phyloP scores from a whole-genome alignment of 331 rosid genomes.

The Quercus phellos region DNA sequence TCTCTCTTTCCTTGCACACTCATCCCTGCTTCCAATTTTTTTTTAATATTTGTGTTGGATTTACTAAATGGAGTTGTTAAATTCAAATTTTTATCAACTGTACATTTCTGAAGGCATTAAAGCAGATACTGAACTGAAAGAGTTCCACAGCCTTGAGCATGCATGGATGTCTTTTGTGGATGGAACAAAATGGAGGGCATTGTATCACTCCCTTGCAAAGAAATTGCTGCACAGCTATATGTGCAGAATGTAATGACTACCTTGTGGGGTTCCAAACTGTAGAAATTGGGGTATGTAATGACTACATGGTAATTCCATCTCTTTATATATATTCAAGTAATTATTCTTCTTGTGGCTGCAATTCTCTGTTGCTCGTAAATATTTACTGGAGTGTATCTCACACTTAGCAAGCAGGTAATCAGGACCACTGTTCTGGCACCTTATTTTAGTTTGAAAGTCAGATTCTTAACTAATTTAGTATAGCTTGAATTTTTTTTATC shows the following conservation, averaged over 20 bases:
- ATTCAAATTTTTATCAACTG: not conserved
- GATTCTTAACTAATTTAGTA: not conserved
- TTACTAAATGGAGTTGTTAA: not conserved
- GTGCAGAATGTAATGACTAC: not conserved
- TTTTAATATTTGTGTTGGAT: not conserved
- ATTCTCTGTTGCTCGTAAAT: not conserved
- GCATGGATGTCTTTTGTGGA: not conserved
- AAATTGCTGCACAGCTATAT: not conserved
- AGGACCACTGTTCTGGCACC: not conserved
- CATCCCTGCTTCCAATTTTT: not conserved
- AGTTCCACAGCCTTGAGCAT: not conserved
- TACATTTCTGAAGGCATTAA: not conserved
- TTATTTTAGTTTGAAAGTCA: not conserved
- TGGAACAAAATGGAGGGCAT: not conserved
- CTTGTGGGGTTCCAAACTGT: not conserved
- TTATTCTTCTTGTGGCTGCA: not conserved
- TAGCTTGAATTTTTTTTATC: not conserved
- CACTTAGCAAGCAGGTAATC: not conserved
- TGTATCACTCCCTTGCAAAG: not conserved
- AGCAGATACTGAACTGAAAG: no score
- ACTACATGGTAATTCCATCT: no score
- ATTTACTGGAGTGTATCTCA: not conserved
- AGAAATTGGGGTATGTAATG: not conserved
- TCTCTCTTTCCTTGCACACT: not conserved
- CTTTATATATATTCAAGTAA: not conserved